Evolutionary conservation across 2,329 filamentous ascomycete species (phyloP).

Genomic region (Monosporascus sp.): DNA sequence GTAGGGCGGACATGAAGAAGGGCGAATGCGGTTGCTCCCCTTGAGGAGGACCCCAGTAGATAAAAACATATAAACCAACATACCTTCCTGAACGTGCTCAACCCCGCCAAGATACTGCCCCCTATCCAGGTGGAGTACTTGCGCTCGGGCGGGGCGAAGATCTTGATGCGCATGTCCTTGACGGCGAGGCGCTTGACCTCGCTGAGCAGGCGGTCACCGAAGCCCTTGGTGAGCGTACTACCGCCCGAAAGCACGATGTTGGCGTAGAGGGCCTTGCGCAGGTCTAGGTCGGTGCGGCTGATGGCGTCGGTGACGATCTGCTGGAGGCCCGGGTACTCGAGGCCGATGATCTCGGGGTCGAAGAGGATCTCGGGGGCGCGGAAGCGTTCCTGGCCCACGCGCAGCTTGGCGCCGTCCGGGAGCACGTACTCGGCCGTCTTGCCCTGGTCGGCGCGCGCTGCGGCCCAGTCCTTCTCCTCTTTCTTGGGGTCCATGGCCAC

Average conservation of each 20-base stretch:
- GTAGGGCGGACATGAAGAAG: no score
- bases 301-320: slow-evolving; percentile 98
- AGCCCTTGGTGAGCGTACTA: slow-evolving; percentile 93
- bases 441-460: slow-evolving; percentile 67
- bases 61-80: slow-evolving; percentile 20
- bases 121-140: slow-evolving; percentile 99
- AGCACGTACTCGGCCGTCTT: slow-evolving; percentile 83
- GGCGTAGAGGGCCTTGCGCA: slow-evolving; percentile 87
- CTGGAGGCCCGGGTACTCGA: slow-evolving; percentile 94
- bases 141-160: slow-evolving; percentile 93
- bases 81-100: slow-evolving; percentile 98
- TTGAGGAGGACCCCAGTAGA: not conserved
- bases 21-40: no score
- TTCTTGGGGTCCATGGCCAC: slow-evolving; percentile 84
- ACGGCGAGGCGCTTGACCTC: slow-evolving; percentile 92
- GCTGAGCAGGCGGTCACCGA: slow-evolving; percentile 84
- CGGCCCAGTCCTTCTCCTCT: slow-evolving; percentile 94
- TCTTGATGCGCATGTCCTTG: slow-evolving; percentile 99
- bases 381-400: slow-evolving; percentile 92
- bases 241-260: slow-evolving; percentile 97
- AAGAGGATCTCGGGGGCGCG: slow-evolving; percentile 95
- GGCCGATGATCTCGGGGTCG: slow-evolving; percentile 91
- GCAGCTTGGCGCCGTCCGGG: slow-evolving; percentile 85
- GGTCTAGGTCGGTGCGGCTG: slow-evolving; percentile 88
- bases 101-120: slow-evolving; percentile 88